A percentile compares a stretch with the other conserved stretches of the same genome.
Evolutionary conservation across 805 yeast genomes (phyloP).

Genomic region (Candida xyloterini): DNA sequence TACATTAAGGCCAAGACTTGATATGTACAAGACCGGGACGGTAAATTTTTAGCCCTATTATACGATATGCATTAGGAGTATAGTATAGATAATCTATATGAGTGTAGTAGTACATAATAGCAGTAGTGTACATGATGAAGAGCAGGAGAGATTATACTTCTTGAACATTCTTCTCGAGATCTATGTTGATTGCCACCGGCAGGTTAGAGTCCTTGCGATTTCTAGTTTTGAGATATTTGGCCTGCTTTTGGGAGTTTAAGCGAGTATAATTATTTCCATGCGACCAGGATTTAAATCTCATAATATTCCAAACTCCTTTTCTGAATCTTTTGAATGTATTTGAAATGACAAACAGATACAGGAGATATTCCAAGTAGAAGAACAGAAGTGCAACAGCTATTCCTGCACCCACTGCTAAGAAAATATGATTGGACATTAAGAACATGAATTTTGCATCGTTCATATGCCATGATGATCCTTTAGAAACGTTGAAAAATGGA

Average conservation of each 20-base stretch:
- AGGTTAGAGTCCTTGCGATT: slow-evolving; percentile 55
- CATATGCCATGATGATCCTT: slow-evolving; percentile 91
- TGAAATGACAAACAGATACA: slow-evolving; percentile 36
- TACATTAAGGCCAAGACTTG: background rate
- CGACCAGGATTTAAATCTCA: slow-evolving; percentile 23
- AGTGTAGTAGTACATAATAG: slow-evolving; percentile 5
- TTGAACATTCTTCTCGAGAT: slow-evolving; percentile 32
- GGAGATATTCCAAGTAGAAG: slow-evolving; percentile 45
- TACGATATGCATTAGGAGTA: too few relatives aligned
- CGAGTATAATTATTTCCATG: slow-evolving; percentile 23
- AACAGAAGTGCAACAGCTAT: slow-evolving; percentile 51
- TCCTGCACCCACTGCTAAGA: slow-evolving; percentile 68
- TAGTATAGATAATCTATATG: background rate
- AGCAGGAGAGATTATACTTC: slow-evolving; percentile 5
- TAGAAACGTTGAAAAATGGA: slow-evolving; percentile 70
- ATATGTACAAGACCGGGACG: too few relatives aligned
- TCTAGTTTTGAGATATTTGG: slow-evolving; percentile 25
- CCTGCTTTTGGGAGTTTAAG: slow-evolving; percentile 21
- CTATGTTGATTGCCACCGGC: slow-evolving; percentile 39
- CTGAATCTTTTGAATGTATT: slow-evolving; percentile 19
- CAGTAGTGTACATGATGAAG: slow-evolving; percentile 7
- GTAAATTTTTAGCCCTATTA: too few relatives aligned
- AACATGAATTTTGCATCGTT: slow-evolving; percentile 82
- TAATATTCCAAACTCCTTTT: slow-evolving; percentile 23
- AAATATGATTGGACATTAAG: slow-evolving; percentile 69